phyloP scores from a whole-genome alignment of 768 basidiomycete species.

The Tylopilus felleus region DNA sequence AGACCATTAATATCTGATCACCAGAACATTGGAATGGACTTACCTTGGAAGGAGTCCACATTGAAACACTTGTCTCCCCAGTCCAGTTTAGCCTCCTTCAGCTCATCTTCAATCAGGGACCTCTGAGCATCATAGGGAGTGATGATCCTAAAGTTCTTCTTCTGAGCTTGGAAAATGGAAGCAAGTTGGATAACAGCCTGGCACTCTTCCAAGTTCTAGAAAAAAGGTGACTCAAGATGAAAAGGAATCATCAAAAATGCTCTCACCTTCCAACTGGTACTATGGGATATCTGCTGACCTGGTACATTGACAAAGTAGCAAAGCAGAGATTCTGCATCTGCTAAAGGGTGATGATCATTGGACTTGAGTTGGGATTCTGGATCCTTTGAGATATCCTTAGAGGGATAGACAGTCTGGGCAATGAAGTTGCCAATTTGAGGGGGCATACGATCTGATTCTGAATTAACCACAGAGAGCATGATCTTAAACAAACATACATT shows the following conservation, averaged over 20 bases:
- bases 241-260: not conserved
- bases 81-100: constrained; percentile 47
- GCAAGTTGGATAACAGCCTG: constrained; percentile 57
- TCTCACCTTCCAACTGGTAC: constrained; percentile 41
- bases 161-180: constrained; percentile 47
- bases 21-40: constrained; percentile 5
- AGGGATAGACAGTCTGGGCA: constrained; percentile 62
- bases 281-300: constrained; percentile 34
- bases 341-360: constrained; percentile 45
- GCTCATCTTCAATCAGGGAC: constrained; percentile 49
- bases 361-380: constrained; percentile 45
- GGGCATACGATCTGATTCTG: constrained; percentile 72
- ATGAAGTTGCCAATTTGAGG: constrained; percentile 74
- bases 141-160: constrained; percentile 58
- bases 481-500: constrained; percentile 49
- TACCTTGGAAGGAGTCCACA: constrained; percentile 81
- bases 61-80: constrained; percentile 75
- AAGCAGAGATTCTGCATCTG: constrained; percentile 36
- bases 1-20: not conserved
- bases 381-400: constrained; percentile 29
- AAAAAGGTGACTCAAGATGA: not conserved
- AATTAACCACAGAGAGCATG: constrained; percentile 1
- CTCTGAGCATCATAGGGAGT: constrained; percentile 82
- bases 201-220: constrained; percentile 60
- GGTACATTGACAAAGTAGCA: constrained; percentile 65